These are phyloP conservation scores for Trichoderma virens DNA, from an alignment of 495 filamentous ascomycete species.

Conservation along the genomic window DNA sequence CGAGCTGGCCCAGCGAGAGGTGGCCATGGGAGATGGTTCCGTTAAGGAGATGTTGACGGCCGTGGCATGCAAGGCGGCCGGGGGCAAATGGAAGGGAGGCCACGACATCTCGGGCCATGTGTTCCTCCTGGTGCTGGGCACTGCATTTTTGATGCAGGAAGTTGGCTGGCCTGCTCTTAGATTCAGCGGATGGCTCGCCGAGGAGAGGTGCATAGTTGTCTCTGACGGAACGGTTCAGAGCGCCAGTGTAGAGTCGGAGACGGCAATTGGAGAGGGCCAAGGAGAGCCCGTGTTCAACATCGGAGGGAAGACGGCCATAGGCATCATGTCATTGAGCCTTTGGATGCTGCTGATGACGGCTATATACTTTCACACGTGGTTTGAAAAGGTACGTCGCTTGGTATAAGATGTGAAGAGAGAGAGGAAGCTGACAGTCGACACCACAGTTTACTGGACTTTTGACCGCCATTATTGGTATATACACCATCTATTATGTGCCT, in stretches of 20 bases:
- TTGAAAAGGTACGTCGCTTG: constrained; percentile 69
- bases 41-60: constrained; percentile 54
- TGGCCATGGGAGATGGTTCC: constrained; percentile 19
- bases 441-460: constrained; percentile 61
- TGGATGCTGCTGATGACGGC: constrained; percentile 99
- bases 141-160: constrained; percentile 73
- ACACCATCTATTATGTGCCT: constrained; percentile 69
- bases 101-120: constrained; percentile 95
- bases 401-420: background rate
- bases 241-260: constrained; percentile 32
- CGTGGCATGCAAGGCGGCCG: constrained; percentile 72
- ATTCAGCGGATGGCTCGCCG: constrained; percentile 25
- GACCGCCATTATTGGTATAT: constrained; percentile 61
- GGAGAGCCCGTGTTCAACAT: constrained; percentile 27
- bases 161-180: constrained; percentile 52
- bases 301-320: constrained; percentile 41
- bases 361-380: constrained; percentile 96
- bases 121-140: constrained; percentile 80
- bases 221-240: constrained; percentile 49
- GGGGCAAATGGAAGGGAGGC: constrained; percentile 79
- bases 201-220: constrained; percentile 54
- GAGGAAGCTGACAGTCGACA: constrained; percentile 17
- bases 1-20: constrained; percentile 35
- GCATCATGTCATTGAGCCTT: constrained; percentile 55
- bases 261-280: constrained; percentile 16